Base-by-base conservation (phyloP, 345 rosid genomes). In the Syzygium grande region DNA sequence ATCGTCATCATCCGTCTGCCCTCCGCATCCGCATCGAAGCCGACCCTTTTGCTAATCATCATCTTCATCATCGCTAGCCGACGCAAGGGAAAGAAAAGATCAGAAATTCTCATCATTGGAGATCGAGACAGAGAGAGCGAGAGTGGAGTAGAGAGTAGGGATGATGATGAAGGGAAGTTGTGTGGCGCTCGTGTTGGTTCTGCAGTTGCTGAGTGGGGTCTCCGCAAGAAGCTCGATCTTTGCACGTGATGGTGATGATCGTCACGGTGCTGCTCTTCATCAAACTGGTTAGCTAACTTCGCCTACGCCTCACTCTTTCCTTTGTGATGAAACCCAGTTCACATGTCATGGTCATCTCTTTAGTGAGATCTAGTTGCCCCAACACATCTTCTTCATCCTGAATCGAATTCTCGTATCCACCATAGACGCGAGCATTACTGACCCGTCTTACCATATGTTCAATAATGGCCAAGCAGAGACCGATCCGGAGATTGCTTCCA, bases 171-270 rank as follows among this genome's bases (percentile, higher is more conserved):
- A 89, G 85, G 90, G 90, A 89, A 88, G 86, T 77, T 85, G 89
- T 54, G 85, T 90, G 51, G 89, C 88, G 88, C 73, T 91, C 61
- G 49, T 94, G 14, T 30, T 93, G 84, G 86, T 89, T 84, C 89
- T 94, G 90, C 95, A 92, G 17, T 89, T 86, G 43, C 78, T 65
- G 90, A 90, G 90, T 68, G 92, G 90, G 92, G 90, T 89, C 58
- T 91, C 87, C 84, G 93, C 91, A 84, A 87, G 92, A 51, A 89
- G 95, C 90, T 91, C 95, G 87, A 91, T 92, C 90, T 89, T 92
- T 87, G 90, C 92, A 84, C 86, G 92, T 27, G 89, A 56, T 87
- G 85, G 90, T 84, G 93, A 85, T 86, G 85, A 46, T 88, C 86
- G 1, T 85, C 43, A 3, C 55, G 25, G 46, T 21, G 80, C 38